Base-by-base conservation (phyloP, 345 rosid genomes). In the Geranium rotundifolium region DNA sequence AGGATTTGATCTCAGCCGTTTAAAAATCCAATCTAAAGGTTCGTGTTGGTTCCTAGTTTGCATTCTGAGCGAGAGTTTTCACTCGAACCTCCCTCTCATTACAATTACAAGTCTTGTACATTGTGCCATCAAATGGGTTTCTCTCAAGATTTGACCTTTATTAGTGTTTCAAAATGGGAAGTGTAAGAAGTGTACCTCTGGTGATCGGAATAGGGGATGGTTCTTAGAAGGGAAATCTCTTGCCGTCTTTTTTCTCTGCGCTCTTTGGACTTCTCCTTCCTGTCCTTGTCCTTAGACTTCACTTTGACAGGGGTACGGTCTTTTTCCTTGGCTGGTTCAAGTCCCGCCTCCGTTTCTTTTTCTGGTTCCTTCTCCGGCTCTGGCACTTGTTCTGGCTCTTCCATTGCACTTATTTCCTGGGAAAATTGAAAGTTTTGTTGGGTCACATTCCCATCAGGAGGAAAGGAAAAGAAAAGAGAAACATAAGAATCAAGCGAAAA, bases 131-230 rank as follows among this genome's bases (percentile, higher is more conserved):
- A 46, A 46, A 46, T 46, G 52, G 52, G 52, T 46, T 46, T 23
- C 1, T 23, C 27, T 37, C 46, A 37, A 37, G 52, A 46, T 46
- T 46, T 10, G 52, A 46, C 16, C 13, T 46, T 46, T 46, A 46
- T 9, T 9, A 46, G 15, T 46, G 14, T 7, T 46, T 46, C 46
- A 17, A 37, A 17, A 4, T 4, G 34, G 29, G 19, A 55, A 50
- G 37, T 10, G 16, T 34, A 57, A 57, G 60, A 14, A 9, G 29
- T 10, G 57, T 46, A 90, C 98, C 96, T 86, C 31, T 89, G 96
- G 73, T 89, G 95, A 72, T 89, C 95, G 20, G 98, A 83, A 61
- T 89, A 92, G 6, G 96, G 98, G 67, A 92, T 85, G 57, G 98
- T 87, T 18, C 93, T 82, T 61, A 89, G 93, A 62, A 85, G 95